A percentile compares a stretch with the other conserved stretches of the same genome.
Conservation (phyloP, 2,329 filamentous ascomycete species). For the Aspergillus pseudoglaucus region DNA sequence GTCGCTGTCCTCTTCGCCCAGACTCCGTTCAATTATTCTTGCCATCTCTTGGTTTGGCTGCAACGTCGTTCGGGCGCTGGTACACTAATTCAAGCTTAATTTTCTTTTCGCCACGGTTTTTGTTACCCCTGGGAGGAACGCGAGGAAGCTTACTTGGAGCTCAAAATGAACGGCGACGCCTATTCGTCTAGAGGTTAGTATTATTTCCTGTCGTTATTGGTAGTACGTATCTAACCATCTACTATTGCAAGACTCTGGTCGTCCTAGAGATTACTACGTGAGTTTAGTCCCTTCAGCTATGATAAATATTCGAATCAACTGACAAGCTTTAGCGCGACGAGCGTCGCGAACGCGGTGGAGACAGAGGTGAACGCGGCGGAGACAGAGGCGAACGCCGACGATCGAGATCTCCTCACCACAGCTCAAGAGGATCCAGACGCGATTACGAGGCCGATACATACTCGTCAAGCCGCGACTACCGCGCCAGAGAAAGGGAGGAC, state of each 20-base stretch:
- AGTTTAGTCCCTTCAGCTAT: conserved; percentile 19
- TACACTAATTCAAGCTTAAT: neutral
- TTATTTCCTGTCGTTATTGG: conserved; percentile 14
- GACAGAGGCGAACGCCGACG: conserved; percentile 62
- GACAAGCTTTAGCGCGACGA: conserved; percentile 37
- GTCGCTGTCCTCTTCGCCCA: conserved; percentile 2
- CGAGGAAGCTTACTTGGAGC: conserved; percentile 14
- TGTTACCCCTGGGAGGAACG: neutral
- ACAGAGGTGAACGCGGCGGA: conserved; percentile 1
- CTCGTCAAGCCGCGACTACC: conserved; percentile 85
- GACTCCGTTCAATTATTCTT: neutral
- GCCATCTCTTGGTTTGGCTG: neutral
- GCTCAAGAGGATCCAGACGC: conserved; percentile 59
- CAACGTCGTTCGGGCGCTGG: neutral
- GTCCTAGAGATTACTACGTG: conserved; percentile 51
- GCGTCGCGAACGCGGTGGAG: conserved; percentile 34
- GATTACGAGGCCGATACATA: conserved; percentile 78
- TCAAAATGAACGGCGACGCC: conserved; percentile 75
- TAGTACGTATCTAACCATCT: conserved; percentile 31
- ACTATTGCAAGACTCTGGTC: conserved; percentile 40
- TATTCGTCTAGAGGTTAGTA: conserved; percentile 69
- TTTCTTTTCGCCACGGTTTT: neutral
- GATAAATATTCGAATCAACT: conserved; percentile 11
- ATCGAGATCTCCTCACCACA: conserved; percentile 78
- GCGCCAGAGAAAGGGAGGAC: conserved; percentile 89